Percentiles rank a stretch among this genome's conserved stretches.
phyloP scores from a whole-genome alignment of 192 early-diverging fungal species.

The Coemansia sp. region DNA sequence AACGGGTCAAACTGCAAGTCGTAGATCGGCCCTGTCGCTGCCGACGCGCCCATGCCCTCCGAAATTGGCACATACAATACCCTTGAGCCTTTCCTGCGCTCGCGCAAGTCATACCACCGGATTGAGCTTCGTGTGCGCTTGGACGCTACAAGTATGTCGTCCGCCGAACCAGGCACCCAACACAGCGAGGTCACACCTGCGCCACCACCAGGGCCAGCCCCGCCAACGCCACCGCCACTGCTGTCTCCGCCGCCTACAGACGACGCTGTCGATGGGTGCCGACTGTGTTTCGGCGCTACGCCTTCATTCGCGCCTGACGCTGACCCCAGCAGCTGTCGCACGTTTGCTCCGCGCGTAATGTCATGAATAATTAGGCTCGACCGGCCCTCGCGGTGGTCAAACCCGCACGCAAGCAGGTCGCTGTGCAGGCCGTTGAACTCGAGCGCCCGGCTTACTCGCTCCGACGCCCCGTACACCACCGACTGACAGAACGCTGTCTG shows the following conservation, averaged over 20 bases:
- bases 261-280: conserved; percentile 17
- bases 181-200: conserved; percentile 40
- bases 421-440: conserved; percentile 33
- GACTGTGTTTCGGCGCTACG: conserved; percentile 12
- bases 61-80: conserved; percentile 34
- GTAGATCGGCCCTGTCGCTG: conserved; percentile 31
- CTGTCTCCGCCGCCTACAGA: conserved; percentile 7
- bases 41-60: neutral
- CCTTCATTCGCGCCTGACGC: neutral
- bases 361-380: conserved; percentile 40
- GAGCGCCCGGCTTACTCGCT: conserved; percentile 25
- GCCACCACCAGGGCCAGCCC: conserved; percentile 9
- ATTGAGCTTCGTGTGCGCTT: conserved; percentile 35
- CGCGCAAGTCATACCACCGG: conserved; percentile 45
- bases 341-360: conserved; percentile 28
- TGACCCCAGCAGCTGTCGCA: conserved; percentile 34
- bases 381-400: conserved; percentile 38
- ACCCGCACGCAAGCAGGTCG: conserved; percentile 45
- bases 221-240: neutral
- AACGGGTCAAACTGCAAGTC: conserved; percentile 53
- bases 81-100: conserved; percentile 22
- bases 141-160: conserved; percentile 39
- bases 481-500: neutral
- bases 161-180: conserved; percentile 37
- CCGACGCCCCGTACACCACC: conserved; percentile 26